Conservation (phyloP, 805 yeast genomes). For the Barnettozyma sp. region DNA sequence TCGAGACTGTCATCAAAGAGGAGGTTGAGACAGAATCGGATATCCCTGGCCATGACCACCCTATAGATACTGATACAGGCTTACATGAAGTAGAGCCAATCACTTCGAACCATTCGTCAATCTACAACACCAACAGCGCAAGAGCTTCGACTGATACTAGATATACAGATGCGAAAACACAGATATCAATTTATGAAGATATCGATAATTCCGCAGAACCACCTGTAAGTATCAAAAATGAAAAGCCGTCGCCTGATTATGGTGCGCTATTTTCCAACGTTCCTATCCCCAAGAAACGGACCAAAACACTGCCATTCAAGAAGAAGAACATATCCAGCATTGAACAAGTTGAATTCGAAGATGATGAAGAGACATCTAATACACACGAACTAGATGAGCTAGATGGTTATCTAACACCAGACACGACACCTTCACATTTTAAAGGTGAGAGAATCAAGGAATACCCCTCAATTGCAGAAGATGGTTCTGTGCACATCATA, state of each 20-base stretch:
- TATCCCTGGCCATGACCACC: not conserved
- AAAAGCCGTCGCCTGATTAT: slow-evolving; percentile 25
- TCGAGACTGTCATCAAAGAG: slow-evolving; percentile 10
- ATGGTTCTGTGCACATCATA: slow-evolving; percentile 9
- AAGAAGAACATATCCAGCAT: slow-evolving; percentile 5
- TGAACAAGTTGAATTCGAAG: not conserved
- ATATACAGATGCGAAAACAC: slow-evolving; percentile 1
- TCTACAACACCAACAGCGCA: slow-evolving; percentile 19
- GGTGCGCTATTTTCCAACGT: slow-evolving; percentile 27
- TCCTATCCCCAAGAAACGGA: slow-evolving; percentile 16
- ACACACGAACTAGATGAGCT: too few relatives aligned
- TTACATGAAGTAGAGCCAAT: slow-evolving; percentile 20
- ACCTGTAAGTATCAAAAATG: slow-evolving; percentile 3
- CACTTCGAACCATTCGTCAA: slow-evolving; percentile 21
- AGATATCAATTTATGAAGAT: slow-evolving; percentile 1
- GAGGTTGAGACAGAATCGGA: slow-evolving; percentile 5
- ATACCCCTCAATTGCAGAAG: slow-evolving; percentile 10
- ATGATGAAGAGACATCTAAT: slow-evolving; percentile 2
- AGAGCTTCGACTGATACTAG: slow-evolving; percentile 7
- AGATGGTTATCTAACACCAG: not conserved
- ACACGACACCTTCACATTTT: not conserved
- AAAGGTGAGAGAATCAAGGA: slow-evolving; percentile 7
- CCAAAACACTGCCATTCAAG: slow-evolving; percentile 15
- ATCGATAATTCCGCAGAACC: not conserved
- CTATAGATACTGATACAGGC: slow-evolving; percentile 19